Percentiles rank a stretch among this genome's conserved stretches.
phyloP scores from a whole-genome alignment of 2,329 filamentous ascomycete species.

The Lasiodiplodia theobromae region DNA sequence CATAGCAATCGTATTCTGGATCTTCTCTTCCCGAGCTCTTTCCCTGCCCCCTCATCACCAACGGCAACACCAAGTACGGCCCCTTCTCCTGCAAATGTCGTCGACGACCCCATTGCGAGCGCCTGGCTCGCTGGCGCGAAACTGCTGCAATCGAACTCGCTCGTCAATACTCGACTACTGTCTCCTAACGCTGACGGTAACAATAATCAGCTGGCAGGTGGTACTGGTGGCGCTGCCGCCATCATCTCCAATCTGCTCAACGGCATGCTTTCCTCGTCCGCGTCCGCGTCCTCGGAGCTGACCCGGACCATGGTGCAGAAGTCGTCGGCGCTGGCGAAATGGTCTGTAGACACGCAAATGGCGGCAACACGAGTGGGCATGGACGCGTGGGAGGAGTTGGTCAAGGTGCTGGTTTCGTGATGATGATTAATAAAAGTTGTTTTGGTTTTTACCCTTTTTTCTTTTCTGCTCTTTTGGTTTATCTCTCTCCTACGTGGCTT shows the following conservation, averaged over 20 bases:
- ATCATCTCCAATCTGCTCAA: neutral
- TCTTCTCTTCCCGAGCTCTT: neutral
- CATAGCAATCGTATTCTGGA: neutral
- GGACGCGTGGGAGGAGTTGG: neutral
- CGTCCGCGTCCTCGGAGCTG: neutral
- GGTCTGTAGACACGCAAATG: neutral
- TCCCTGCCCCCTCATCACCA: neutral
- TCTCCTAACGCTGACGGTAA: neutral
- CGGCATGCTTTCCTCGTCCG: neutral
- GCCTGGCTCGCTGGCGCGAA: conserved; percentile 1
- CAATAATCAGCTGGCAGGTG: neutral
- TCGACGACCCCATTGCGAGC: neutral
- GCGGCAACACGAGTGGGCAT: neutral
- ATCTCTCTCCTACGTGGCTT: neutral
- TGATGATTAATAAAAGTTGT: neutral
- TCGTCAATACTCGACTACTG: neutral
- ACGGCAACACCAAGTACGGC: neutral
- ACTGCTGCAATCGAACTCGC: conserved; percentile 3
- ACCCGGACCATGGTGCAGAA: neutral
- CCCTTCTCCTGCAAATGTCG: neutral
- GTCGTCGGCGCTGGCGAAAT: neutral
- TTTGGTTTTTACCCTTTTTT: neutral
- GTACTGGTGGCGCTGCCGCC: neutral
- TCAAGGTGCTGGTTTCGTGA: neutral
- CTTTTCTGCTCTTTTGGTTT: neutral